Base-by-base conservation (phyloP, 2,329 filamentous ascomycete species). In the Neoscytalidium dimidiatum region DNA sequence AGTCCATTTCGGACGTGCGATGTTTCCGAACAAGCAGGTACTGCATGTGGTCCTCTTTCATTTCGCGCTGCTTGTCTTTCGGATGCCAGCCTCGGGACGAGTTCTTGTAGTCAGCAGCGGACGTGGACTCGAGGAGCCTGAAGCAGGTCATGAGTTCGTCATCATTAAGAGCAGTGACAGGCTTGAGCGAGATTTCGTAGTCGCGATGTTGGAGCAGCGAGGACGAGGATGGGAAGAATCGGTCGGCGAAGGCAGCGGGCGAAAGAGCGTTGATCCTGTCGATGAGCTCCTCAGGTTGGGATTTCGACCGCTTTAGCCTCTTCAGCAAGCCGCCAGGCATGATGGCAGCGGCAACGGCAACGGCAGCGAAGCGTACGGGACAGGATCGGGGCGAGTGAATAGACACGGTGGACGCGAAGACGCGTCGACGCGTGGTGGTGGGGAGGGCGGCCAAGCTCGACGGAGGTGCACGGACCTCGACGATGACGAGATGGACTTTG, bases 1-100 rank as follows among this genome's bases (percentile, higher is more conserved):
- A 21, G 5, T 28, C 28, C 19, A 35, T n/a, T 7, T n/a, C 21
- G 3, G 26, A 9, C n/a, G 6, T 3, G 17, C 31, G 33, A 11
- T 11, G 14, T n/a, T 58, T 51, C 67, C 81, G 82, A 56, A 91
- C 83, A 3, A 92, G 76, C 7, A 93, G 79, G 73, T 92, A 94
- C 48, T 88, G 84, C 74, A 94, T 84, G 65, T 88, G 87, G 0
- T 81, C 75, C 4, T 89, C 85, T 66, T 79, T 79, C 90, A 94
- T 92, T 80, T 94, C 91, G 13, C 77, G 77, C 60, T 80, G 78
- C 79, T 93, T 94, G 48, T 80, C 78, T 2, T 69, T 74, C 0
- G 84, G 83, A 52, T 87, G 83, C 91, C 91, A 94, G 52, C 88
- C 88, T 0, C 77, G 72, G 6, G 81, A 81, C 2, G 90, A 91